A percentile compares a stretch with the other conserved stretches of the same genome.
phyloP scores from a whole-genome alignment of 352 stramenopile species.

The Globisporangium parvum region DNA sequence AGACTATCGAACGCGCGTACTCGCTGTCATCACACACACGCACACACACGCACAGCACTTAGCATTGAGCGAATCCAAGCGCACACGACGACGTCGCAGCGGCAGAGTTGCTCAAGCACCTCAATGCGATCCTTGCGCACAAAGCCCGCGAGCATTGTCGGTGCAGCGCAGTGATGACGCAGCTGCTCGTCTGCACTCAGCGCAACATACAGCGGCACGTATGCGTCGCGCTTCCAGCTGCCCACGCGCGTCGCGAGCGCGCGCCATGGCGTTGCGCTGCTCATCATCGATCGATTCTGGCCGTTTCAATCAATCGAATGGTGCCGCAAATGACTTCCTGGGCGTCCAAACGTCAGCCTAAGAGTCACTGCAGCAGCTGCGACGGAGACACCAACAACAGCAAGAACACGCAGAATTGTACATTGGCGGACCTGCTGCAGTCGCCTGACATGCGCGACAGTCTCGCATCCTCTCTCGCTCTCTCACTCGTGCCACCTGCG shows the following conservation, averaged over 20 bases:
- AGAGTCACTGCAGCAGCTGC: no score
- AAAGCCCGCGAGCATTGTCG: slow-evolving; percentile 18
- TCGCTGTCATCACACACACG: slow-evolving; percentile 14
- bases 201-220: slow-evolving; percentile 45
- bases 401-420: no score
- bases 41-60: background rate
- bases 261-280: background rate
- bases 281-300: slow-evolving; percentile 17
- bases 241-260: slow-evolving; percentile 32
- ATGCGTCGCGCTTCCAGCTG: slow-evolving; percentile 36
- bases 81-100: background rate
- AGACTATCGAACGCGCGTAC: slow-evolving; percentile 26
- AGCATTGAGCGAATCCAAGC: no score
- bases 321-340: no score
- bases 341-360: no score
- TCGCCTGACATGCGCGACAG: no score
- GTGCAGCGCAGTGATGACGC: background rate
- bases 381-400: no score
- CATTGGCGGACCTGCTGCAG: no score
- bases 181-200: slow-evolving; percentile 27
- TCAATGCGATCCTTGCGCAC: slow-evolving; percentile 28
- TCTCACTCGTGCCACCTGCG: no score
- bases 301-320: no score
- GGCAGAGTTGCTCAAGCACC: slow-evolving; percentile 7
- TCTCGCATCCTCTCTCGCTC: no score